Conservation (phyloP, 345 rosid genomes). For the Aethionema arabicum region DNA sequence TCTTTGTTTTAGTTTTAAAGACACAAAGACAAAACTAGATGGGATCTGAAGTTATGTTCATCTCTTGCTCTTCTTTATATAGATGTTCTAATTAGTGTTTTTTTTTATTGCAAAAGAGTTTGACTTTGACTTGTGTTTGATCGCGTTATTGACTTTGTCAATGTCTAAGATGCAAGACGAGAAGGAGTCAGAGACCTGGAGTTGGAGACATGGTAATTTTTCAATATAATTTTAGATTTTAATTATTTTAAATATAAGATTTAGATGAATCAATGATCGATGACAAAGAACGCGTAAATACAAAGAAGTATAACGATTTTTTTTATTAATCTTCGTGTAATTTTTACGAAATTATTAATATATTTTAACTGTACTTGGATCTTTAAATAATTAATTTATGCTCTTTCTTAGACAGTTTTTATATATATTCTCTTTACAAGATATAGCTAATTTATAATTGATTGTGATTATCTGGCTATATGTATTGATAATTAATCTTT, state of each 20-base stretch:
- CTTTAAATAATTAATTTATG: not conserved
- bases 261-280: no score
- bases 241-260: no score
- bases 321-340: no score
- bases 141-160: slow-evolving; percentile 35
- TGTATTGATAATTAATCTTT: no score
- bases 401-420: not conserved
- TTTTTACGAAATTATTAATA: no score
- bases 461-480: no score
- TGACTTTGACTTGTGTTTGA: slow-evolving; percentile 29
- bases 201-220: not conserved
- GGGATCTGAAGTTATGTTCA: slow-evolving; percentile 8
- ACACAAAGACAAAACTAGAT: not conserved
- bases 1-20: slow-evolving; percentile 2
- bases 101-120: not conserved
- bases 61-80: not conserved
- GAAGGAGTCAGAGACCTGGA: slow-evolving; percentile 11
- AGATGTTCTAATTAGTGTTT: not conserved
- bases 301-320: no score
- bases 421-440: not conserved
- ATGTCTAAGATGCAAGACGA: slow-evolving; percentile 5
- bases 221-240: no score
- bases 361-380: no score
- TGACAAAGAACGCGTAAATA: no score
- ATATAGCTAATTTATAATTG: no score